A percentile compares a stretch with the other conserved stretches of the same genome.
phyloP scores from a whole-genome alignment of 2,329 filamentous ascomycete genomes.

The Rhynchosporium agropyri region DNA sequence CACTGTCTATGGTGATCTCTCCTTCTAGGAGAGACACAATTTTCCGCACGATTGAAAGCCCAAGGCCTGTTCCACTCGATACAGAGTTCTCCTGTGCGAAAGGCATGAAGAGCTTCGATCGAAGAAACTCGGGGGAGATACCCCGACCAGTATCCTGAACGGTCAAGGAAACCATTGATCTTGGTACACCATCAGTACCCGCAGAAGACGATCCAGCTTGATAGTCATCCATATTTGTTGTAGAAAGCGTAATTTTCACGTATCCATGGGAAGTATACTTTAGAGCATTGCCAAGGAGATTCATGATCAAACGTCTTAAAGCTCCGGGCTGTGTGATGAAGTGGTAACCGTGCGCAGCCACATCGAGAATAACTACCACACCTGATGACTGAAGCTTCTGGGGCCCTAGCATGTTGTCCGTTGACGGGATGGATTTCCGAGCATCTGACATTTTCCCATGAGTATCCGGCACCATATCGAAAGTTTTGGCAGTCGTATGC shows the following conservation, averaged over 20 bases:
- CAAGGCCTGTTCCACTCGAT: constrained; percentile 63
- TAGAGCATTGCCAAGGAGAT: constrained; percentile 63
- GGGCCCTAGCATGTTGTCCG: constrained; percentile 19
- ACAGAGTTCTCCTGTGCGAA: constrained; percentile 67
- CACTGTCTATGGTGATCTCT: constrained; percentile 59
- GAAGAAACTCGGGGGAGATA: constrained; percentile 65
- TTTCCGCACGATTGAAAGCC: constrained; percentile 64
- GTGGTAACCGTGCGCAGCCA: constrained; percentile 38
- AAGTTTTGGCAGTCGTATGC: constrained; percentile 39
- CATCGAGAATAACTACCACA: constrained; percentile 40
- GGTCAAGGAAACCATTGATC: constrained; percentile 57
- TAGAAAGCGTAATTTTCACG: constrained; percentile 47
- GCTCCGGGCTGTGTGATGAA: constrained; percentile 59
- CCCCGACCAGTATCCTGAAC: constrained; percentile 75
- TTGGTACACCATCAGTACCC: constrained; percentile 29
- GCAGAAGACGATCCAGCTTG: constrained; percentile 18
- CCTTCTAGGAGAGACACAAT: constrained; percentile 64
- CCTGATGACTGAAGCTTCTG: constrained; percentile 26
- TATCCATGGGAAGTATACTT: constrained; percentile 62
- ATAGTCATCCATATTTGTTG: constrained; percentile 37
- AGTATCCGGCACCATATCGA: constrained; percentile 39
- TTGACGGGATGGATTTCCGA: constrained; percentile 15
- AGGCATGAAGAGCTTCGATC: constrained; percentile 61
- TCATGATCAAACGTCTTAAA: constrained; percentile 58
- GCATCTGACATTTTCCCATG: constrained; percentile 37